These are phyloP conservation scores for Microcyclospora tardicrescens DNA, from an alignment of 2,329 filamentous ascomycete species.

Conservation along the genomic window DNA sequence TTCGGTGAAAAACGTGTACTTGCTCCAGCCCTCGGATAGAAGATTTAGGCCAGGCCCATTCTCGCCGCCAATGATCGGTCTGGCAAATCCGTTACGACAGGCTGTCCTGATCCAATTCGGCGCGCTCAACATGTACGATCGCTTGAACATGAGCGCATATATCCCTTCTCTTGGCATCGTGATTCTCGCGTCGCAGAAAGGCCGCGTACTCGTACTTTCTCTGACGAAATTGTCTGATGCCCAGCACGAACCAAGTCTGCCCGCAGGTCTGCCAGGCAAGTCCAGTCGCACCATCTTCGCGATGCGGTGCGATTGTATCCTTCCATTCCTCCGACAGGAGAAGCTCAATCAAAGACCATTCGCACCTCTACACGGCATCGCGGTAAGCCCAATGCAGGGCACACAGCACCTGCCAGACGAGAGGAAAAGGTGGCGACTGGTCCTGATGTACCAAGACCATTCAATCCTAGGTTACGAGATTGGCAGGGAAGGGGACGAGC, in stretches of 20 bases:
- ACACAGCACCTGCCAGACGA: slow-evolving; percentile 17
- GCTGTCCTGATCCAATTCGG: slow-evolving; percentile 16
- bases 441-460: slow-evolving; percentile 61
- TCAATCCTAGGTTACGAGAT: slow-evolving; percentile 59
- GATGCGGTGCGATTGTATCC: slow-evolving; percentile 43
- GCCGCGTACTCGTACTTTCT: slow-evolving; percentile 49
- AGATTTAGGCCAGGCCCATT: slow-evolving; percentile 3
- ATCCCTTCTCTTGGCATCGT: slow-evolving; percentile 61
- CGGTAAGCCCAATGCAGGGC: slow-evolving; percentile 50
- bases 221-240: slow-evolving; percentile 34
- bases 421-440: slow-evolving; percentile 48
- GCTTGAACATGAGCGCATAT: slow-evolving; percentile 49
- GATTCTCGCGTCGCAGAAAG: slow-evolving; percentile 52
- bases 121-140: slow-evolving; percentile 29
- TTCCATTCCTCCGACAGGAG: slow-evolving; percentile 45
- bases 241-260: neutral
- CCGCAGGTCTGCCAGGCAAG: neutral
- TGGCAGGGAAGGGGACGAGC: slow-evolving; percentile 11
- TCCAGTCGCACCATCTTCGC: slow-evolving; percentile 21
- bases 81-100: slow-evolving; percentile 25
- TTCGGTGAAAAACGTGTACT: slow-evolving; percentile 31
- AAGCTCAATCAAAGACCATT: slow-evolving; percentile 29
- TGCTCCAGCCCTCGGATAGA: slow-evolving; percentile 26
- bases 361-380: slow-evolving; percentile 53
- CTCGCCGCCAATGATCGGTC: slow-evolving; percentile 21